Evolutionary conservation across 2,329 filamentous ascomycete species (phyloP), one percentile per base, ranked within the genome.

Genomic region (Colletotrichum nymphaeae): DNA sequence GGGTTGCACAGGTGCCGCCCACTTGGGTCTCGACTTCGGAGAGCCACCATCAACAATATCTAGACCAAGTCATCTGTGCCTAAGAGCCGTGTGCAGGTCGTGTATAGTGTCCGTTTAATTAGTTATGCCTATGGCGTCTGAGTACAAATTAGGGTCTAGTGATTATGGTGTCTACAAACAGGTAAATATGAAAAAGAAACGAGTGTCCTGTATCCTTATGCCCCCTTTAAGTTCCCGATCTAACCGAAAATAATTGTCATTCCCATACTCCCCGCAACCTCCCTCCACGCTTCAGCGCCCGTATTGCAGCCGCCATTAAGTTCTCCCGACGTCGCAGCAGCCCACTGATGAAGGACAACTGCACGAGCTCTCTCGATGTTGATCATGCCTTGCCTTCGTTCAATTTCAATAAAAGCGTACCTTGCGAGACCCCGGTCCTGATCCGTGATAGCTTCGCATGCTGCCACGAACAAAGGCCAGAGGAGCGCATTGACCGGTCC

Each of bases 401-500:
- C 86, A 19, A 91, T 84, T 9, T 86, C 87, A 7, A 80, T 78
- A 76, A 92, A 92, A 0, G 88, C 83, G 68, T 82, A 81, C 42
- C 83, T 79, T 4, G 90, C 88, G 26, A 89, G 80, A 4, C 81
- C 83, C 19, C 90, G 83, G 77, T 92, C 90, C 9, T 81, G 83
- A 2, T 79, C 77, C n/a, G 79, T 83, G 8, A 84, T 81, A 1
- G 90, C 90, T 78, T 92, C 90, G 77, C 90, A 91, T 2, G 89
- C 86, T 3, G 89, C 88, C 12, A 90, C 89, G 76, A 92, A 92
- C 2, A 92, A 82, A 2, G 90, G 90, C 89, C 90, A 92, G 3
- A 92, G 84, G 49, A 92, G 81, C 1, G 90, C 90, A 2, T 88
- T 86, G 87, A 92, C 91, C 0, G 90, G 90, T 0, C 90, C 90